Base-by-base conservation (phyloP, 1,284 basidiomycete species). In the Ganoderma sinense region DNA sequence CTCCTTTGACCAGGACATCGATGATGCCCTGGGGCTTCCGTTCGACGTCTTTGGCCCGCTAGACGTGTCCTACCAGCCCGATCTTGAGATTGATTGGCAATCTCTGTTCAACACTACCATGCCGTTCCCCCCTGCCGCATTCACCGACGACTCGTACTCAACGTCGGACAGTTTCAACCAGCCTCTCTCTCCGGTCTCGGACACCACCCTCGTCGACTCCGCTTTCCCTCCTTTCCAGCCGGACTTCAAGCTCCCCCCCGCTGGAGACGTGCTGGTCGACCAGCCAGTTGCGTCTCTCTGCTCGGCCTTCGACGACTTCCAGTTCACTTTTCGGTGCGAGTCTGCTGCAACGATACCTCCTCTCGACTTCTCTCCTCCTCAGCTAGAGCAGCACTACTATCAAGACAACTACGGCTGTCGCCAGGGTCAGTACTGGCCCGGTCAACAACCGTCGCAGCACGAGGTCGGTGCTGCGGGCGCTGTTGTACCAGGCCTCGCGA, bases 391-490 rank as follows among this genome's bases (percentile, higher is more conserved):
- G 48, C 23, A 23, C 48, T 51, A 11, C 60, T 40, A 53, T 20
- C 1, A 23, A 16, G 23, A 31, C n/a, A 40, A 16, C 18, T 33
- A 67, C 39, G 59, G 41, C 40, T 13, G 41, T n/a, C 14, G 23
- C 59, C 48, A 51, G 48, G 59, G 39, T 60, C 58, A 41, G 58
- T 33, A n/a, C 48, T 53, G 62, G 64, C 39, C 59, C n/a, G 62
- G 45, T 33, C 62, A 60, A 29, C 58, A 56, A 45, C 36, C n/a
- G 13, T 26, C 56, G 45, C 67, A 64, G 58, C 67, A 64, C 40
- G 48, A 23, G 67, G 55, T 64, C 62, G 43, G 45, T 61, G 67
- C 63, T 68, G 67, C 56, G 63, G 26, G 31, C 11, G 55, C 62
- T 16, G 55, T 26, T 51, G 66, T 18, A 29, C 41, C 56, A 14